Percentiles rank a stretch among this genome's conserved stretches.
Conservation (phyloP, 257 asterid genomes). For the Pogostemon cablin region DNA sequence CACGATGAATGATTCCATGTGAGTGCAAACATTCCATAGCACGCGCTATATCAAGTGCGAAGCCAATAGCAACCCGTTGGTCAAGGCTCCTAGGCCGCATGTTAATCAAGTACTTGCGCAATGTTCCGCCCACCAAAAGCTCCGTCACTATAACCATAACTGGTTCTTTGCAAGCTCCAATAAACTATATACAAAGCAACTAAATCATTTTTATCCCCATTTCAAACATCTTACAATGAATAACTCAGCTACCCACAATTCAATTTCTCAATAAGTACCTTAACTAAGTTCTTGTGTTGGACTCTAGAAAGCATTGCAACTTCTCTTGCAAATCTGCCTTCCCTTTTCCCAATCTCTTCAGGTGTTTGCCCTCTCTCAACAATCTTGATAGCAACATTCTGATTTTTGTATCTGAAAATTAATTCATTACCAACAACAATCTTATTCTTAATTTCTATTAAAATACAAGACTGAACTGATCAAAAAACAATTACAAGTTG, state of each 20-base stretch:
- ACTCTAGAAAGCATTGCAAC: slow-evolving; percentile 90
- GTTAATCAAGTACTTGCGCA: slow-evolving; percentile 69
- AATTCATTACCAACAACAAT: neutral
- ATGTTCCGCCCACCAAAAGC: slow-evolving; percentile 81
- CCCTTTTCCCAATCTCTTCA: slow-evolving; percentile 76
- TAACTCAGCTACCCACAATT: neutral
- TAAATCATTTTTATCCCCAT: slow-evolving; percentile 25
- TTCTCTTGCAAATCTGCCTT: slow-evolving; percentile 71
- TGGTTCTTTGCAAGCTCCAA: slow-evolving; percentile 97
- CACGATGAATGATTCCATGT: slow-evolving; percentile 93
- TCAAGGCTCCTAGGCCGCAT: slow-evolving; percentile 80
- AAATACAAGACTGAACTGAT: too few relatives aligned
- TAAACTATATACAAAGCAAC: slow-evolving; percentile 51
- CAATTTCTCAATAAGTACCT: slow-evolving; percentile 46
- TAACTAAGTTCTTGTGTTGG: slow-evolving; percentile 90
- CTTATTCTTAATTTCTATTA: too few relatives aligned
- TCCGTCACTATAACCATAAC: slow-evolving; percentile 89
- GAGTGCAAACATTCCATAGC: slow-evolving; percentile 95
- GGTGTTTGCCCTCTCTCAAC: slow-evolving; percentile 73
- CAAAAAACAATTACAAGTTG: too few relatives aligned
- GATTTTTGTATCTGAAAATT: slow-evolving; percentile 68
- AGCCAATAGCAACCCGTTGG: slow-evolving; percentile 67
- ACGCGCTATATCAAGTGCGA: slow-evolving; percentile 90
- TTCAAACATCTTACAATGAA: neutral
- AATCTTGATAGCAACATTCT: slow-evolving; percentile 86